Evolutionary conservation across 768 basidiomycete species (phyloP), one percentile per base, ranked within the genome.

Genomic region (Auricularia auricula-judae): DNA sequence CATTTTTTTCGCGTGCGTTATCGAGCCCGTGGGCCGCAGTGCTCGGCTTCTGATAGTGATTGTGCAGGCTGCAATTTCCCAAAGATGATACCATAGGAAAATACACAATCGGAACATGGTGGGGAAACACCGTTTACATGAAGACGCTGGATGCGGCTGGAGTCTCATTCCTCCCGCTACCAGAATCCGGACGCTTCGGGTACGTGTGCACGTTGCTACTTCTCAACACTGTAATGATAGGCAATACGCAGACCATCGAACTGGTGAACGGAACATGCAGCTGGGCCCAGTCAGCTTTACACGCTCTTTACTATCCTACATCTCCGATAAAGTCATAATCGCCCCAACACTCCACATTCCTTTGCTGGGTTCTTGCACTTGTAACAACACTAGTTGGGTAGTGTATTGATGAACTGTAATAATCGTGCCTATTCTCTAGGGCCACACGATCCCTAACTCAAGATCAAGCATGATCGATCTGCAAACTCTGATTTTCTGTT

Each of bases 41-140:
- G 47, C 47, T 18, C 47, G 8, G 4, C 47, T 51, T 16, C 21
- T 18, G 47, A 5, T 12, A 8, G 47, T 5, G 7, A 11, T 44
- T 18, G 43, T 44, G 71, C 70, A 72, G 71, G 44, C 67, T 77
- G 51, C 74, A 77, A 62, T 77, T 72, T 54, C 76, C 76, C 3
- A 62, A 54, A 61, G 72, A 66, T 29, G 70, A 69, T 29, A 65
- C 66, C 14, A 74, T 89, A 66, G 88, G 86, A 5, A 3, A 70
- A 12, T 74, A 76, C 36, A 85, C 68, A 12, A 72, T 77, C 59
- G 70, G 71, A 65, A 65, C 51, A 2, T 77, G 76, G 76, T 76
- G 76, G 76, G 76, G 76, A 18, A 77, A 77, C 67, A 76, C 71
- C 5, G 76, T 75, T 43, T 72, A 35, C 29, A 14, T 10, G 14